Evolutionary conservation across 169 alveolate genomes (phyloP), one percentile per base, ranked within the genome.

Genomic region (Babesia divergens): DNA sequence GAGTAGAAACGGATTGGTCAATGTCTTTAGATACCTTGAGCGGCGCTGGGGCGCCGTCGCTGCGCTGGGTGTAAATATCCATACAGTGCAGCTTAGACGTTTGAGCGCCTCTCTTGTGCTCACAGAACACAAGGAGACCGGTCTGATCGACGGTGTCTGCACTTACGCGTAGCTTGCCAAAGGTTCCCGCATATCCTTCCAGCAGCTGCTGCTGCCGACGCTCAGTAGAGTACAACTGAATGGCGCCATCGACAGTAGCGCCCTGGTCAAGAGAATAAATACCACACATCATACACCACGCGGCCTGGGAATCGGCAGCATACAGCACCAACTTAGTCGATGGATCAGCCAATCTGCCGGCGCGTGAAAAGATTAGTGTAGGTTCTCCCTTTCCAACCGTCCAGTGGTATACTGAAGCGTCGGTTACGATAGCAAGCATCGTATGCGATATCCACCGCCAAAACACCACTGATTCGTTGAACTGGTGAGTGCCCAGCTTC

Each of bases 151-250:
- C 16, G 29, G 60, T 18, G 18, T 76, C 81, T 13, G 32, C 47
- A 0, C 55, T 32, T 14, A 65, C 47, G 31, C 87, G 77, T 9
- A 84, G 53, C 32, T 74, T 74, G 35, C 97, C 96, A 86, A 97
- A 96, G 64, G 95, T 89, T 22, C 98, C 98, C 22, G 97, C 92
- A 79, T 93, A 95, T 6, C 99, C 99, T 80, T 95, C 98, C 35
- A 97, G 84, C 34, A 92, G 87, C 88, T 97, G 97, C 80, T 95
- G 96, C 72, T 93, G 96, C 0, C 93, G 82, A 71, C 91, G 93
- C 69, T 93, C 98, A 29, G 93, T 93, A 55, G 93, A 90, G 86
- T 88, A 96, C 54, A 97, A 89, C 87, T 96, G 98, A 83, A 97
- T 94, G 56, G 91, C 88, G n/a, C 99, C 99, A 53, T 89, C 90